A percentile compares a stretch with the other conserved stretches of the same genome.
Evolutionary conservation across 768 basidiomycete species (phyloP).

Genomic region (Suillus subalutaceus): DNA sequence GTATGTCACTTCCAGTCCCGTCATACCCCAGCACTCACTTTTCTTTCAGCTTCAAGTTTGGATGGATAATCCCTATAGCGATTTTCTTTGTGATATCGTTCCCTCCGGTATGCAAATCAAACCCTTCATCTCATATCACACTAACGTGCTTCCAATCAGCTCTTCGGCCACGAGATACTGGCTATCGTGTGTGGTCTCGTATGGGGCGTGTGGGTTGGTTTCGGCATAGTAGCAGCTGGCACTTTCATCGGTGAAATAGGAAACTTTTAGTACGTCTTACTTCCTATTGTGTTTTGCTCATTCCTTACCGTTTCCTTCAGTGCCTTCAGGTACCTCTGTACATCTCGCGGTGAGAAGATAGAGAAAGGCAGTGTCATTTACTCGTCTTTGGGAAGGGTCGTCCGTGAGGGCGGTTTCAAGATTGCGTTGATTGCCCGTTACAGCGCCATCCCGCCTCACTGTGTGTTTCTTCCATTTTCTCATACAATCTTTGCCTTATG

Average conservation of each 20-base stretch:
- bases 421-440: conserved; percentile 77
- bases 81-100: conserved; percentile 85
- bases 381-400: conserved; percentile 64
- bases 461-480: conserved; percentile 43
- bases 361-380: conserved; percentile 61
- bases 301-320: conserved; percentile 38
- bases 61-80: conserved; percentile 80
- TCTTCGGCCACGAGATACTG: conserved; percentile 93
- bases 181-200: conserved; percentile 88
- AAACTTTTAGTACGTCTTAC: conserved; percentile 75
- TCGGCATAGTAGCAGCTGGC: conserved; percentile 82
- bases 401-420: conserved; percentile 88
- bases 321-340: conserved; percentile 83
- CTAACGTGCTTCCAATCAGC: conserved; percentile 37
- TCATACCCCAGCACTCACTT: not conserved
- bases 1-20: conserved; percentile 25
- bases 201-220: conserved; percentile 88
- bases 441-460: conserved; percentile 87
- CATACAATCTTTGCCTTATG: conserved; percentile 3
- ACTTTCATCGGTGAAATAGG: conserved; percentile 87
- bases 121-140: not conserved
- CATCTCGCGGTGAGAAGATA: conserved; percentile 72
- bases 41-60: conserved; percentile 48
- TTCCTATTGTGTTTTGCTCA: not conserved
- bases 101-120: conserved; percentile 59